Conservation (phyloP, 441 rosid species). For the Aquilaria agallochum region DNA sequence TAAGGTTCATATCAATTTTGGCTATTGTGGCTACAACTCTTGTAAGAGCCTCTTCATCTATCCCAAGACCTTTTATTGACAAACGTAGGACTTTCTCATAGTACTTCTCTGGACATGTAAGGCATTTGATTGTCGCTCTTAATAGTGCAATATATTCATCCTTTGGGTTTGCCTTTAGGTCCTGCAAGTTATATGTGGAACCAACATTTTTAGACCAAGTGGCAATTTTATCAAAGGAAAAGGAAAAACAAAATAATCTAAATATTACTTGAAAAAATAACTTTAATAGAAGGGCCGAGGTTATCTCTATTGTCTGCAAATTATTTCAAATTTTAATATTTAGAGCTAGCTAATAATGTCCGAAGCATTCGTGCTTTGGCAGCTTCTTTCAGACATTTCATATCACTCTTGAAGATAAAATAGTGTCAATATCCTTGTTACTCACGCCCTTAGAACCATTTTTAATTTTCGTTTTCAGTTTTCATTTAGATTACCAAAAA, state of each 20-base stretch:
- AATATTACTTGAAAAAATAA: too few species aligned
- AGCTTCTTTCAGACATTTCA: too few species aligned
- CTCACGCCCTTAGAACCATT: too few species aligned
- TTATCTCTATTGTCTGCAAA: background rate
- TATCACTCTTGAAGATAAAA: too few species aligned
- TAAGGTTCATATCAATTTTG: slow-evolving; percentile 73
- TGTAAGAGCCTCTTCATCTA: slow-evolving; percentile 83
- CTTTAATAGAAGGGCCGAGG: too few species aligned
- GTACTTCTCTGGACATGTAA: slow-evolving; percentile 80
- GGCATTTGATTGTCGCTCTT: slow-evolving; percentile 68
- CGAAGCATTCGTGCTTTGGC: background rate
- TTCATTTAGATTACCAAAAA: too few species aligned
- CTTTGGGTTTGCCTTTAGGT: slow-evolving; percentile 62
- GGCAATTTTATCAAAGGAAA: too few species aligned
- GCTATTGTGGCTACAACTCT: slow-evolving; percentile 72
- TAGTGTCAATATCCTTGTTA: too few species aligned
- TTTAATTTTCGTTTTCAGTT: too few species aligned
- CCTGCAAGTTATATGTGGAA: slow-evolving; percentile 27
- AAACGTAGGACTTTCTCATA: slow-evolving; percentile 67
- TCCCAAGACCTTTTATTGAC: slow-evolving; percentile 65
- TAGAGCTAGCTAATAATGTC: background rate
- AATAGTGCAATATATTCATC: slow-evolving; percentile 65
- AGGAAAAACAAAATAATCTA: too few species aligned
- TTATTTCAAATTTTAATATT: slow-evolving; percentile 3
- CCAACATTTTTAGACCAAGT: too few species aligned